Base-by-base conservation (phyloP, 345 rosid species). In the Diplotaxis tenuifolia region DNA sequence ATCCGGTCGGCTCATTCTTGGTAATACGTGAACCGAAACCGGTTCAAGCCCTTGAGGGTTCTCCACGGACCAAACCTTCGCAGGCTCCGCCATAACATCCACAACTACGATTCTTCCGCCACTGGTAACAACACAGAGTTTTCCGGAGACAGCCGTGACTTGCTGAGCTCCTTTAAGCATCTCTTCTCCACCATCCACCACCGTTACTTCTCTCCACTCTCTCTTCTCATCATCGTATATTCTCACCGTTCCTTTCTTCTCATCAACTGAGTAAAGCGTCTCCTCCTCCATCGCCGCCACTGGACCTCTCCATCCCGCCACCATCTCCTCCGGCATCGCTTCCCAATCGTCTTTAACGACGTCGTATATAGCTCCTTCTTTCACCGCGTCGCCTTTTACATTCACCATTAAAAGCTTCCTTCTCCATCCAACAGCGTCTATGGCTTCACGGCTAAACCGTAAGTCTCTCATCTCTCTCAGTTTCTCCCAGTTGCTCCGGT, bases 241-340 rank as follows among this genome's bases (percentile, higher is more conserved):
- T 11, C 80, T 81, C 71, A 85, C 74, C 16, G 58, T 71, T 8
- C 80, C 89, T 10, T 27, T 77, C 16, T 2, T 66, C 23, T 87
- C 89, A 63, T 87, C 84, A 14, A 85, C 84, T 6, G 74, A 84
- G 18, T 79, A 87, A 57, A 87, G 75, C 14, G n/a, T 78, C 18
- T 82, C 84, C 55, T 85, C 88, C 3, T 79, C 79, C 9, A 82
- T 29, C 50, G 83, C 82, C 18, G 82, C 83, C 20, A 82, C 85
- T 2, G 86, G 86, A n/a, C 89, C 86, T 5, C 57, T 84, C 89
- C 89, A 87, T 2, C 92, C 89, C 3, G 58, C 84, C 4, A 82
- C 2, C 92, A 87, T 81, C 10, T 82, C 89, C 6, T 6, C 49
- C 9, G 89, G 82, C 87, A 86, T 86, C 3, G 68, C 49, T 53